These are phyloP conservation scores for Cryphonectria parasitica DNA, from an alignment of 2,329 filamentous ascomycete species.

Conservation along the genomic window DNA sequence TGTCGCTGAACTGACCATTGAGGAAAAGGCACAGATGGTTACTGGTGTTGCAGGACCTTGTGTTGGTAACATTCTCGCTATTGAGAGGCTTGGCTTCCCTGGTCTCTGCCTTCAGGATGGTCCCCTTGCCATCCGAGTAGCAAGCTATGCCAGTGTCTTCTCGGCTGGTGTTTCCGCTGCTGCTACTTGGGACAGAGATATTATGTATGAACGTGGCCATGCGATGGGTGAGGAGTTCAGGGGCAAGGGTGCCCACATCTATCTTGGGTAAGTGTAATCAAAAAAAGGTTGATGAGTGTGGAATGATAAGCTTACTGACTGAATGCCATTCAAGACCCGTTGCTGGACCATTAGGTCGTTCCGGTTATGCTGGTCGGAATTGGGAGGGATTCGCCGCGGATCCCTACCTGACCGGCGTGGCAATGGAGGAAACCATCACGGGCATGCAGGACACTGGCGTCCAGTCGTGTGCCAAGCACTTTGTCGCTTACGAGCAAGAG, in stretches of 20 bases:
- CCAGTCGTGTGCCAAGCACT: conserved; percentile 80
- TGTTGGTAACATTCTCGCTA: conserved; percentile 46
- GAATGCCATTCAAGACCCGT: conserved; percentile 8
- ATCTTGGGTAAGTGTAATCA: conserved; percentile 53
- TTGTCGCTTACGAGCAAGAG: conserved; percentile 71
- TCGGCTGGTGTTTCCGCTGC: conserved; percentile 71
- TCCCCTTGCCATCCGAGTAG: conserved; percentile 66
- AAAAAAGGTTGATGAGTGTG: conserved; percentile 34
- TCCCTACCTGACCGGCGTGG: conserved; percentile 72
- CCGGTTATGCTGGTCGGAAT: conserved; percentile 43
- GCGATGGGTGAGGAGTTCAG: conserved; percentile 65
- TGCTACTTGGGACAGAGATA: conserved; percentile 69
- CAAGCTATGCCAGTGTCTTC: conserved; percentile 71
- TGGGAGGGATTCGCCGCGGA: conserved; percentile 75
- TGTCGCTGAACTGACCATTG: conserved; percentile 65
- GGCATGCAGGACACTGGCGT: conserved; percentile 80
- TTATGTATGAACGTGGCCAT: conserved; percentile 56
- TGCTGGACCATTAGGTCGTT: conserved; percentile 40
- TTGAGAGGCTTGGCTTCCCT: conserved; percentile 59
- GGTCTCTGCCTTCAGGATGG: conserved; percentile 71
- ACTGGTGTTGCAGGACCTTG: conserved; percentile 31
- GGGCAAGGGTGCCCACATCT: conserved; percentile 76
- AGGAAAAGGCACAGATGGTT: conserved; percentile 56
- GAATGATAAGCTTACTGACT: neutral
- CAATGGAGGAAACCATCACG: conserved; percentile 70